Percentiles rank a stretch among this genome's conserved stretches.
Evolutionary conservation across 2,329 filamentous ascomycete species (phyloP).

Genomic region (Stenocarpella maydis): DNA sequence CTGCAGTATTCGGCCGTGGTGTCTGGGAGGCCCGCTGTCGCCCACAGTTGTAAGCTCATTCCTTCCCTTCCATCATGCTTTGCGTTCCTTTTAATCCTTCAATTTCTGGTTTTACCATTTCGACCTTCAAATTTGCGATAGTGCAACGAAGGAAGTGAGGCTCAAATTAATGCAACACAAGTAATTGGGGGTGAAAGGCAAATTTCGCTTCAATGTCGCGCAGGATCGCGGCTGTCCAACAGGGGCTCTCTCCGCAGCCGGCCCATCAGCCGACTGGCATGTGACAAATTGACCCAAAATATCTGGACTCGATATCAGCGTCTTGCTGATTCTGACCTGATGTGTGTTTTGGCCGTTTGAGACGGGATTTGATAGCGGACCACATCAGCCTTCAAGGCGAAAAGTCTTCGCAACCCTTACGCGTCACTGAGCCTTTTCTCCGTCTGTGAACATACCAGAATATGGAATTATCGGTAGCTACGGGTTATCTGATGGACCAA

Average conservation of each 20-base stretch:
- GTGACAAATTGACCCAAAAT: background rate
- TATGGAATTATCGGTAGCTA: background rate
- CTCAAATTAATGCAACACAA: background rate
- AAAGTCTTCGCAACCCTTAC: slow-evolving; percentile 7
- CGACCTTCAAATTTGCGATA: background rate
- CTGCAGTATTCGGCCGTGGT: background rate
- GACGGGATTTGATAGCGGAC: background rate
- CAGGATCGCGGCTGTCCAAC: slow-evolving; percentile 2
- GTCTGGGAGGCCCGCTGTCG: background rate
- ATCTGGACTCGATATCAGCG: background rate
- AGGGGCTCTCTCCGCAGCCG: background rate
- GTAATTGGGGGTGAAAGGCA: background rate
- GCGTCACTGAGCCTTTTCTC: background rate
- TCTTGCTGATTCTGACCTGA: background rate
- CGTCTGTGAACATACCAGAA: background rate
- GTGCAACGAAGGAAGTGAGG: background rate
- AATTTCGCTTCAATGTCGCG: background rate
- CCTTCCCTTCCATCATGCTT: background rate
- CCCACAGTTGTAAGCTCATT: background rate
- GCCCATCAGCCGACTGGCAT: background rate
- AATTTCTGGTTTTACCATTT: background rate
- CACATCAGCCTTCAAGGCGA: background rate
- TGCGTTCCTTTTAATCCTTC: slow-evolving; percentile 12
- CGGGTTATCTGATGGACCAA: background rate
- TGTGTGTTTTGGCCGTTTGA: background rate